Base-by-base conservation (phyloP, 495 filamentous ascomycete genomes). In the Bombardia bombarda region DNA sequence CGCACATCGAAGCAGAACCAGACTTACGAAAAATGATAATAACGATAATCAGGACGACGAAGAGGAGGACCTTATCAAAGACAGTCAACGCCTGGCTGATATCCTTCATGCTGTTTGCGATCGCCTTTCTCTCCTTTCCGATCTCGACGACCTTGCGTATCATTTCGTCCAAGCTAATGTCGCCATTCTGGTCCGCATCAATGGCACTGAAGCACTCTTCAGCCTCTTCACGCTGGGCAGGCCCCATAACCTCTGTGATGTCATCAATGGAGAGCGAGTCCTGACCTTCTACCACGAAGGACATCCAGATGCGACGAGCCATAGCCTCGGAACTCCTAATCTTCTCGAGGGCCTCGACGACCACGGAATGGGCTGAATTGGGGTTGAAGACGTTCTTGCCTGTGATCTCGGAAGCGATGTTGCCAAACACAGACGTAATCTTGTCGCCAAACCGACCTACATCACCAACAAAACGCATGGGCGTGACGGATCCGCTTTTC, bases 141-240 rank as follows among this genome's bases (percentile, higher is more conserved):
- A 88, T 79, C 41, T 94, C 86, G 16, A 82, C 77, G 24, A 95
- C 76, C 40, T 86, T 86, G 60, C 94, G 69, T 43, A 95, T 78
- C 85, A 96, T 96, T 68, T 98, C 92, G 30, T 97, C 90, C 42
- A 97, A 69, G 63, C 78, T 84, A 60, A 98, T 84, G 55, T 97
- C 90, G 21, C 92, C 92, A 55, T 98, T 98, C 19, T 77, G 77
- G 62, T 98, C 92, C 31, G 75, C 74, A 56, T 98, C 92, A 22
- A 98, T 68, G 37, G 79, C 72, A 16, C 57, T 55, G 54, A 98
- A 95, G 51, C 80, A 84, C 61, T 93, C 88, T 26, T 87, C 78
- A 9, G 92, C 92, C 40, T 92, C 85, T 0, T 69, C 66, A 32
- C 77, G 71, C 40, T 82, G 76, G 5, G 78, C 75, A 1, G 71